These are phyloP conservation scores for Mucor piriformis DNA, from an alignment of 371 early-diverging fungal species.

Conservation along the genomic window DNA sequence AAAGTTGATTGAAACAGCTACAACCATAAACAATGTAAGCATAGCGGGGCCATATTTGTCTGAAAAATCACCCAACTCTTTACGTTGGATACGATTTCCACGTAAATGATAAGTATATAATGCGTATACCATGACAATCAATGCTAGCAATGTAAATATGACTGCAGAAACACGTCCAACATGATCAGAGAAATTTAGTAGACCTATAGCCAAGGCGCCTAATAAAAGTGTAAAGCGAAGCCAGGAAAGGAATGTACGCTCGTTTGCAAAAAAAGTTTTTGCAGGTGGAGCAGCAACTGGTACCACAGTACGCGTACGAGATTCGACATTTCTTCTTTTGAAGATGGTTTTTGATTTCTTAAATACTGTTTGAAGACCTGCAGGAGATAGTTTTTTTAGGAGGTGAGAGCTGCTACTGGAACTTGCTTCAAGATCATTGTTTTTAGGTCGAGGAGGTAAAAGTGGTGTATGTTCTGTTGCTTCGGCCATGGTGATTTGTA, in stretches of 20 bases:
- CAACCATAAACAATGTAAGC: constrained; percentile 75
- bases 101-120: constrained; percentile 86
- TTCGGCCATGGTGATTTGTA: constrained; percentile 34
- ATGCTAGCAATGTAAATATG: constrained; percentile 67
- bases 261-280: constrained; percentile 97
- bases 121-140: constrained; percentile 81
- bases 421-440: neutral
- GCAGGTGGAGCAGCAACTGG: constrained; percentile 49
- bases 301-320: constrained; percentile 8
- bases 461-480: constrained; percentile 25
- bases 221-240: constrained; percentile 66
- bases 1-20: constrained; percentile 82
- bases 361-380: constrained; percentile 25
- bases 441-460: constrained; percentile 3
- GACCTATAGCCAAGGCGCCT: constrained; percentile 69
- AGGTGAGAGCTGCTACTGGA: neutral
- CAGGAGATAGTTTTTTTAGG: constrained; percentile 22
- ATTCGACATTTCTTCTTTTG: constrained; percentile 6
- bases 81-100: constrained; percentile 59
- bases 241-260: constrained; percentile 92
- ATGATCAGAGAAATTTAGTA: constrained; percentile 76
- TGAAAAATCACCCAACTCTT: constrained; percentile 63
- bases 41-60: constrained; percentile 75
- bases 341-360: constrained; percentile 26
- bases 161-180: constrained; percentile 67